These are phyloP conservation scores for Diplocarpon rosae DNA, from an alignment of 2,329 filamentous ascomycete genomes.

Conservation along the genomic window DNA sequence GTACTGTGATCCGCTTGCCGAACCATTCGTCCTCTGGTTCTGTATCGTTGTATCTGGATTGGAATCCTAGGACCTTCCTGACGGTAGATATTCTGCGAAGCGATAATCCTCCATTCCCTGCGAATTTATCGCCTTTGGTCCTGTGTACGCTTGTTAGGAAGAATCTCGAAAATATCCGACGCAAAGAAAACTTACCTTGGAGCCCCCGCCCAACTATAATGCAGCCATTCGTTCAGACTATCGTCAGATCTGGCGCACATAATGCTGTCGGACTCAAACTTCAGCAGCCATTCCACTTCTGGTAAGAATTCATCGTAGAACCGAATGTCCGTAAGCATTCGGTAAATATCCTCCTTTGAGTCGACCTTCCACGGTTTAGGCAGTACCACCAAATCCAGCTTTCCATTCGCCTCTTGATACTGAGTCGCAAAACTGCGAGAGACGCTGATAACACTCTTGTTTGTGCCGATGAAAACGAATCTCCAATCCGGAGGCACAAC, in stretches of 20 bases:
- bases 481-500: conserved; percentile 46
- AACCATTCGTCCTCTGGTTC: conserved; percentile 47
- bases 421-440: conserved; percentile 36
- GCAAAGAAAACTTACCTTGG: conserved; percentile 30
- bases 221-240: conserved; percentile 42
- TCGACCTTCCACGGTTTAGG: conserved; percentile 37
- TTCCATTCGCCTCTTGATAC: conserved; percentile 39
- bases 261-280: conserved; percentile 45
- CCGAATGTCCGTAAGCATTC: conserved; percentile 37
- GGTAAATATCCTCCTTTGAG: conserved; percentile 36
- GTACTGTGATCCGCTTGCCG: conserved; percentile 34
- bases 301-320: conserved; percentile 43
- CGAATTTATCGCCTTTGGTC: conserved; percentile 33
- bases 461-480: conserved; percentile 41
- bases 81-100: conserved; percentile 43
- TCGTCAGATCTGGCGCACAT: conserved; percentile 42
- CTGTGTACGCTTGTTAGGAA: conserved; percentile 19
- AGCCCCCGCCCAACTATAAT: conserved; percentile 44
- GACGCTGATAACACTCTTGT: conserved; percentile 36
- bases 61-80: conserved; percentile 35
- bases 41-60: conserved; percentile 39
- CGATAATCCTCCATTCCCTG: conserved; percentile 43
- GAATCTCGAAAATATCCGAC: neutral
- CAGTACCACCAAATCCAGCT: conserved; percentile 39
- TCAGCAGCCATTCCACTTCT: conserved; percentile 41